Evolutionary conservation across 2,329 filamentous ascomycete species (phyloP), one percentile per base, ranked within the genome.

Genomic region (Cladophialophora immunda): DNA sequence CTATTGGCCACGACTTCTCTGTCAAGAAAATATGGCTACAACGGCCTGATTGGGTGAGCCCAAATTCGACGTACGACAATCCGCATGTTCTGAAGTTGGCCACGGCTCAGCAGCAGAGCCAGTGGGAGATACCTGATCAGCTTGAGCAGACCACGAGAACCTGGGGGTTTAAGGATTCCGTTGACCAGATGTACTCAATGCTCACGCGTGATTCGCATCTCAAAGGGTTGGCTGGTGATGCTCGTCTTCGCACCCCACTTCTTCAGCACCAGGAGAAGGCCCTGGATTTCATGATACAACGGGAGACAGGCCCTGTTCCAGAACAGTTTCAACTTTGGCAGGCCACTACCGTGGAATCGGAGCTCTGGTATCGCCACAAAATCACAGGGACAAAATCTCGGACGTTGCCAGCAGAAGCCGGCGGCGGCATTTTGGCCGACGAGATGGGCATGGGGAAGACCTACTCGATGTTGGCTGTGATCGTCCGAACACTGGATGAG

Each of bases 391-490:
- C 70, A 0, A 75, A 66, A 52, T 62, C 68, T 25, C 69, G 65
- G 69, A 58, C 25, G 7, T 25, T 58, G 4, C 65, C 69, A 11
- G 27, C 55, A 22, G 76, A 79, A 55, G 76, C 68, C 1, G 76
- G 76, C 15, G 81, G 77, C 41, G 84, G 84, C 0, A 83, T 89
- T n/a, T 71, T 88, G 1, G 86, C 86, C 0, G 86, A 89, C 71
- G 86, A 88, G 65, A 88, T 88, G 86, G 86, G 86, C 0, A 81
- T 88, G 78, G 86, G 86, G 0, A 89, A 89, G 70, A 83, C 86
- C 0, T 76, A 87, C 6, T 83, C 84, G 1, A 81, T 84, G 0
- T 78, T 88, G 9, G 81, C 84, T 0, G 73, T 86, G 0, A 79
- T 86, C 22, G 72, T 82, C 3, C 77, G 77, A 17, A 84, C 82